Base-by-base conservation (phyloP, 2,329 filamentous ascomycete genomes). In the Diaporthe ampelina region DNA sequence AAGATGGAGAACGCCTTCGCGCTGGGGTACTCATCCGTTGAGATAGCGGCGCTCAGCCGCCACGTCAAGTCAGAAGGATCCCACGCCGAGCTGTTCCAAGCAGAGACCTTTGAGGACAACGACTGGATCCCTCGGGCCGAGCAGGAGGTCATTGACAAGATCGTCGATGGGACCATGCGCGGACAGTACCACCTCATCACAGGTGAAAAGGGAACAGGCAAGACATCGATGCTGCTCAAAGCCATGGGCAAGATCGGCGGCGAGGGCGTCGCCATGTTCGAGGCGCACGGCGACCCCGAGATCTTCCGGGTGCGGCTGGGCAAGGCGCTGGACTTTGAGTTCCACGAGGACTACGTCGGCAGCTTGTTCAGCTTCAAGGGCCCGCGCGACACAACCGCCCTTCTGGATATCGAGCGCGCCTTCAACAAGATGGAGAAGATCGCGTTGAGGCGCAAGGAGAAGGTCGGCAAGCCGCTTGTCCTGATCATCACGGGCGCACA, bases 401-500 rank as follows among this genome's bases (percentile, higher is more conserved):
- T 99, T 43, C 88, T 99, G 2, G 97, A 99, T 81, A 98, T 99
- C 76, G 97, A 99, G 82, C 91, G 97, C 43, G 97, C 97, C 0
- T 93, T 99, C 82, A 99, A 99, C 88, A 99, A 99, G 84, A 86
- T 99, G 19, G 97, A 99, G 81, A 99, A 99, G 83, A 94, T 98
- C 10, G 97, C 97, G 0, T 85, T 99, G 75, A 88, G 87, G 78
- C 89, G 94, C 70, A 88, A 95, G 58, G 86, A 88, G 43, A 85
- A 82, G 74, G 83, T 91, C 40, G 89, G 90, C 8, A 88, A 89
- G 76, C 97, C 97, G 2, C 86, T 99, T 5, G 89, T 99, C n/a
- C 84, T 99, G 75, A 97, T 99, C 80, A 92, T 99, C 82, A 98
- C 98, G 83, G 94, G 95, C 77, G 93, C 95, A 80, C 97, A 99